Evolutionary conservation across 306 rosid species (phyloP), one percentile per base, ranked within the genome.

Genomic region (Fagus crenata): DNA sequence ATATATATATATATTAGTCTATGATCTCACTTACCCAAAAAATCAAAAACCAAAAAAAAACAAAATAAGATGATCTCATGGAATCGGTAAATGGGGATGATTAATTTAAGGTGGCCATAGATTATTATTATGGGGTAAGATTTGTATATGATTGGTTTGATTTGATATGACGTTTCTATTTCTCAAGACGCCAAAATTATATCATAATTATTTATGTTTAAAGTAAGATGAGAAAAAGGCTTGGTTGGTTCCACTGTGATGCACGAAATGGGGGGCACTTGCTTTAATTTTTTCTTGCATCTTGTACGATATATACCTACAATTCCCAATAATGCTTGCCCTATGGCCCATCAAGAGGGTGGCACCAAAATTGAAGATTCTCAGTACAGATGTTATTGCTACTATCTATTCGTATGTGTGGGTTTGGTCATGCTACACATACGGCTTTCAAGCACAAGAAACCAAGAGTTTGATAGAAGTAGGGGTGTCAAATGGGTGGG

Each of bases 321-420:
- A 7, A 36, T 65, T 15, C 1, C 49, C 49, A 65, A 65, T 65
- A 39, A 65, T 65, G 46, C 49, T 28, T 65, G 49, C 3, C 32
- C 68, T 13, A 17, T 65, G 65, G 65, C 37, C 65, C 49, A 39
- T 65, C 46, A 17, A n/a, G 13, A 37, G 71, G 49, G 42, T 65
- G 49, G 49, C 71, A 65, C 49, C 49, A 65, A 39, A 39, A 63
- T 63, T 39, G 71, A 65, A 65, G 71, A 65, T 65, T 65, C 71
- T 17, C 15, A 35, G 6, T 33, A 61, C 11, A 63, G 14, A 8
- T 18, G 61, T 22, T 18, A 18, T 3, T 18, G 2, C 6, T 56
- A 56, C 31, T 3, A 7, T 56, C 11, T 22, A 58, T 28, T 9
- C 51, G 32, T 56, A 56, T 56, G 17, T 15, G 42, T 35, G 43